Evolutionary conservation across 2,329 filamentous ascomycete genomes (phyloP).

Genomic region (Cryphonectria nitschkei): DNA sequence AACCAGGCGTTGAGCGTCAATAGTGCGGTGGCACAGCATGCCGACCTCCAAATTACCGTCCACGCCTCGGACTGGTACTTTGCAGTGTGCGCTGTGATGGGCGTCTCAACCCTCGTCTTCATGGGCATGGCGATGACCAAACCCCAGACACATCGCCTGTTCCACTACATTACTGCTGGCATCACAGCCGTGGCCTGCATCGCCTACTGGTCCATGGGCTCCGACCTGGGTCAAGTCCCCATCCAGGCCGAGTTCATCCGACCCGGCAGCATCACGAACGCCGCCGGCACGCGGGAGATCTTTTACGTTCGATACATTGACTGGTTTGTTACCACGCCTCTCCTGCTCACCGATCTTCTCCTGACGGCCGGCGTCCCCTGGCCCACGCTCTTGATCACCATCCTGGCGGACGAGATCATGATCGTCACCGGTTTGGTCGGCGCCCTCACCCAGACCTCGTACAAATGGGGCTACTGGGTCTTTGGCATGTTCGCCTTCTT

Average conservation of each 20-base stretch:
- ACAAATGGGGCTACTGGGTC: constrained; percentile 71
- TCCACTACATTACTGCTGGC: constrained; percentile 66
- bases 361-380: constrained; percentile 67
- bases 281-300: constrained; percentile 61
- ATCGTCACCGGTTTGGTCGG: constrained; percentile 69
- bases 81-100: constrained; percentile 64
- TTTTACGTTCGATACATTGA: constrained; percentile 71
- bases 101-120: constrained; percentile 54
- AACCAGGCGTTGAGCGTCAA: constrained; percentile 54
- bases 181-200: constrained; percentile 63
- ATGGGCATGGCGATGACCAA: constrained; percentile 56
- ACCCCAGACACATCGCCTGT: constrained; percentile 59
- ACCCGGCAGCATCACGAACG: constrained; percentile 43
- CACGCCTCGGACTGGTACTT: constrained; percentile 67
- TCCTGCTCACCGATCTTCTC: constrained; percentile 65
- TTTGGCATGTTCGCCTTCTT: constrained; percentile 60
- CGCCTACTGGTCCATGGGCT: constrained; percentile 70
- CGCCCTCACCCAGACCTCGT: constrained; percentile 62
- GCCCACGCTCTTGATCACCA: constrained; percentile 64
- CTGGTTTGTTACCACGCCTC: constrained; percentile 65
- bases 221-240: constrained; percentile 65
- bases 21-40: constrained; percentile 50
- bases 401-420: constrained; percentile 69
- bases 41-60: constrained; percentile 61
- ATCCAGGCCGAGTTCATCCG: constrained; percentile 63